Evolutionary conservation across 1,139 yeast species (phyloP).

Genomic region (Yarrowia galli): DNA sequence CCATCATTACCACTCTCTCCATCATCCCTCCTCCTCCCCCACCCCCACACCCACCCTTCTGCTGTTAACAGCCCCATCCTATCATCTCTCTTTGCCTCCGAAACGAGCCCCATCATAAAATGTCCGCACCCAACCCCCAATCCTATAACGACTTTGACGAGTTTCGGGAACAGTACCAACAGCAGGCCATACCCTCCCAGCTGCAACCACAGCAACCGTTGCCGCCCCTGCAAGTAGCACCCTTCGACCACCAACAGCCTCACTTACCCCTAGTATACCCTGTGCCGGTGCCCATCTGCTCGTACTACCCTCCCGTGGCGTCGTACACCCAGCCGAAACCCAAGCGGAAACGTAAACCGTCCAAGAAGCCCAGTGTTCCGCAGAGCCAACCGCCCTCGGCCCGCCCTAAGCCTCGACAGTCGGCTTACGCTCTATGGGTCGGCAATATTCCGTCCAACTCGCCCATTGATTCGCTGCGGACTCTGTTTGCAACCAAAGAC

Average conservation of each 20-base stretch:
- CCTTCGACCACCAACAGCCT: constrained; percentile 16
- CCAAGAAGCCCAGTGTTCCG: constrained; percentile 12
- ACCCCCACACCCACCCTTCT: constrained; percentile 8
- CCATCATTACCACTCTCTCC: neutral
- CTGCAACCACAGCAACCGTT: neutral
- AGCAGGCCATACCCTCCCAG: constrained; percentile 2
- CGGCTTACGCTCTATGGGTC: constrained; percentile 52
- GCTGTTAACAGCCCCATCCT: constrained; percentile 36
- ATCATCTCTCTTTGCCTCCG: constrained; percentile 29
- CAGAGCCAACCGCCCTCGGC: constrained; percentile 16
- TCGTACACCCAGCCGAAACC: constrained; percentile 16
- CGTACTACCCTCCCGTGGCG: constrained; percentile 19
- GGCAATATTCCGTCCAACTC: constrained; percentile 53
- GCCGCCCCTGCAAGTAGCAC: neutral
- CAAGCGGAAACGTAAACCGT: constrained; percentile 25
- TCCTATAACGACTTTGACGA: constrained; percentile 3
- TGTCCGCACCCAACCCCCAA: constrained; percentile 32
- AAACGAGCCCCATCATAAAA: constrained; percentile 26
- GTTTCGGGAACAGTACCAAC: constrained; percentile 16
- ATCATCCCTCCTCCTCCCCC: constrained; percentile 4
- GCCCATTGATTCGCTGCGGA: constrained; percentile 50
- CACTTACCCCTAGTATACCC: constrained; percentile 22
- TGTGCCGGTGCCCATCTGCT: constrained; percentile 31
- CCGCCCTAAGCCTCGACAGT: constrained; percentile 21
- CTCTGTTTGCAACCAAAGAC: constrained; percentile 51